Percentiles rank a stretch among this genome's conserved stretches.
Evolutionary conservation across 768 basidiomycete genomes (phyloP).

Genomic region (Kwoniella botswanensis): DNA sequence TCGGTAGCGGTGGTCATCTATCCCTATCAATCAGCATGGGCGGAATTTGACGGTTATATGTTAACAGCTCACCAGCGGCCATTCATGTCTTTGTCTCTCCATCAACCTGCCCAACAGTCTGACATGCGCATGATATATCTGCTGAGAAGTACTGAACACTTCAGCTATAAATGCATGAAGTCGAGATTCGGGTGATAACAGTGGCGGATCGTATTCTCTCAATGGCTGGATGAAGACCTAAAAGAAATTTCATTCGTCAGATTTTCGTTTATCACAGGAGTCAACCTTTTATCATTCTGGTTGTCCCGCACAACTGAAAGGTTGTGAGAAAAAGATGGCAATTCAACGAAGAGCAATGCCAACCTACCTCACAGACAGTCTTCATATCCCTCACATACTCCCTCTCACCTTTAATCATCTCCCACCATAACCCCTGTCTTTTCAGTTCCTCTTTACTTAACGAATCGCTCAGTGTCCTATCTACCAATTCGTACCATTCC

Average conservation of each 20-base stretch:
- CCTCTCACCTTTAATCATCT: conserved; percentile 50
- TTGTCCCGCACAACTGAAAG: too few species aligned
- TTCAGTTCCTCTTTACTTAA: conserved; percentile 40
- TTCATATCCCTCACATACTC: conserved; percentile 51
- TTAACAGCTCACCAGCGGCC: conserved; percentile 40
- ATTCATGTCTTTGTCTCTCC: conserved; percentile 49
- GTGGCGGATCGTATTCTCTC: conserved; percentile 31
- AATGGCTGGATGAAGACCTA: conserved; percentile 50
- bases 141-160: conserved; percentile 46
- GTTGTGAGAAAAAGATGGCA: too few species aligned
- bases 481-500: conserved; percentile 55
- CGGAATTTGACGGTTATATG: background rate
- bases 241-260: background rate
- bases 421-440: conserved; percentile 52
- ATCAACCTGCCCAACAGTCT: conserved; percentile 37
- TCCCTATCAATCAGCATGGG: background rate
- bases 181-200: conserved; percentile 36
- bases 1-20: conserved; percentile 48
- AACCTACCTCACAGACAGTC: conserved; percentile 45
- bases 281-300: too few species aligned
- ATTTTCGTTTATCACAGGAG: too few species aligned
- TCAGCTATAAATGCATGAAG: conserved; percentile 49
- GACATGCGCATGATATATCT: conserved; percentile 37
- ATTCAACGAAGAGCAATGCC: background rate
- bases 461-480: conserved; percentile 30